Evolutionary conservation across 2,329 filamentous ascomycete genomes (phyloP), one percentile per base, ranked within the genome.

Genomic region (Nemania diffusa): DNA sequence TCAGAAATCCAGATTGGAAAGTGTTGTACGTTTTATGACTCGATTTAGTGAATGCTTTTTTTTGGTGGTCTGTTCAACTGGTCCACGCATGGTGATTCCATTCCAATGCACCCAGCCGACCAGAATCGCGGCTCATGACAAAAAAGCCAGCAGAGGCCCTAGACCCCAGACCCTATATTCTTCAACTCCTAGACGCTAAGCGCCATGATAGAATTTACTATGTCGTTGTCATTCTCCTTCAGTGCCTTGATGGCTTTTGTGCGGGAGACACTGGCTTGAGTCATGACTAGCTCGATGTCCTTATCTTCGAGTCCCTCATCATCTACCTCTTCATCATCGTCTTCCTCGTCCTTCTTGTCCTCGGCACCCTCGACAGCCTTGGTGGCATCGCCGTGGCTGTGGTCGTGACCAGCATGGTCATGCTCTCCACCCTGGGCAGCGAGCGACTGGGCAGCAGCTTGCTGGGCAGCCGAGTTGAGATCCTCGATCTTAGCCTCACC

Each of bases 401-500:
- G 90, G 79, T 92, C 89, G 80, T 90, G 87, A 70, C 85, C 85
- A 72, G 84, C 83, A 76, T 84, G 82, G 74, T 84, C 84, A 74
- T 85, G 83, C 75, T 85, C 84, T 69, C 87, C 87, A 76, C 90
- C 91, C 78, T 88, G 87, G 73, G 90, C 90, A 77, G 94, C 94
- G 76, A 99, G 92, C 86, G 97, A 94, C 85, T 97, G 93, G 77
- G 95, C 95, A 77, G 96, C 96, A 75, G 92, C 93, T 78, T 95
- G 93, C 87, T 98, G 96, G 78, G 95, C 95, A 81, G 95, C 93
- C 78, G 96, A 97, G 91, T 98, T 99, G 79, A 98, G 88, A 84
- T 99, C 97, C 90, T 99, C 96, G 74, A 99, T 98, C 92, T 99
- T 99, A 81, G 97, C 96, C 88, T 99, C 97, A 83, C 96, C 96